Conservation (phyloP, 345 rosid genomes). For the Citrus maxima region DNA sequence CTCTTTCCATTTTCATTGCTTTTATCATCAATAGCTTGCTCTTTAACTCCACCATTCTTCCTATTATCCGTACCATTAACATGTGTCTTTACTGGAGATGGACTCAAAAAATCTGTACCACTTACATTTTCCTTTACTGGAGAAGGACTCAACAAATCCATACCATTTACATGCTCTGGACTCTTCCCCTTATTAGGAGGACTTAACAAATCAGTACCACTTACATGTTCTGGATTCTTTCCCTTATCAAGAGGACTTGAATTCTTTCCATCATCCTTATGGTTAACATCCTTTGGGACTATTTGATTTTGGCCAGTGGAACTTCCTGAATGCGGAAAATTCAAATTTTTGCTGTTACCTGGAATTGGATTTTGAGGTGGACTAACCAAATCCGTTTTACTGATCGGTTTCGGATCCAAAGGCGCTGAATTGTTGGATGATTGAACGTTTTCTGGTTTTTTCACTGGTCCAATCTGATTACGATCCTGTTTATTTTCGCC, state of each 20-base stretch:
- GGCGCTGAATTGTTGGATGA: conserved; percentile 19
- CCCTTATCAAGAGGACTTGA: neutral
- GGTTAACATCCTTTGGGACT: neutral
- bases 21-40: neutral
- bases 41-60: neutral
- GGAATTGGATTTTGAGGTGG: conserved; percentile 20
- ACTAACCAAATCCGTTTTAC: conserved; percentile 12
- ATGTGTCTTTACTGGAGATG: conserved; percentile 23
- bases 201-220: neutral
- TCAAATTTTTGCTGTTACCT: conserved; percentile 11
- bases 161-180: neutral
- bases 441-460: conserved; percentile 19
- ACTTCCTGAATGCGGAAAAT: conserved; percentile 15
- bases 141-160: conserved; percentile 21
- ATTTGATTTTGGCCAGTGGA: conserved; percentile 1
- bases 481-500: conserved; percentile 23
- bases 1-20: neutral
- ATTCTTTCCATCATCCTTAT: neutral
- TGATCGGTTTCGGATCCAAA: conserved; percentile 22
- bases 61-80: neutral
- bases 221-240: neutral
- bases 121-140: conserved; percentile 4
- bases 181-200: conserved; percentile 12
- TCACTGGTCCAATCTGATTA: conserved; percentile 5
- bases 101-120: neutral